Evolutionary conservation across 441 rosid genomes (phyloP).

Genomic region (Syzygium malaccense): DNA sequence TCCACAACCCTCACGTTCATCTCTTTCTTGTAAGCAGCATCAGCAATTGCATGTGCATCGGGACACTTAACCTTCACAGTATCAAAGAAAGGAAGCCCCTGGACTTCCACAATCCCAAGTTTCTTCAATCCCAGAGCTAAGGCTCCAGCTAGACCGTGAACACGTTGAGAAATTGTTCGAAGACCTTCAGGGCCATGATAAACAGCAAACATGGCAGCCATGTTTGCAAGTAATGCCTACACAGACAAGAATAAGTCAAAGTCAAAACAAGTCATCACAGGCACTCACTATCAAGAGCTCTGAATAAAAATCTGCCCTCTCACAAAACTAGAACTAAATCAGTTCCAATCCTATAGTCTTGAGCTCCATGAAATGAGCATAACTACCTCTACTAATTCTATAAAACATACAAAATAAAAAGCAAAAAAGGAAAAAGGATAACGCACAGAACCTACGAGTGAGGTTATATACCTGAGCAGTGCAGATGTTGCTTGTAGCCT

Average conservation of each 20-base stretch:
- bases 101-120: slow-evolving; percentile 81
- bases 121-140: slow-evolving; percentile 79
- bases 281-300: background rate
- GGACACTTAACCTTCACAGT: slow-evolving; percentile 64
- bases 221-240: slow-evolving; percentile 87
- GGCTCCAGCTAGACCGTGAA: slow-evolving; percentile 87
- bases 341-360: background rate
- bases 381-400: background rate
- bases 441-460: background rate
- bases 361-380: background rate
- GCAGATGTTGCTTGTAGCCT: slow-evolving; percentile 98
- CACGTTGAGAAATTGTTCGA: slow-evolving; percentile 71
- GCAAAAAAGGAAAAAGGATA: background rate
- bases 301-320: background rate
- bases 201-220: slow-evolving; percentile 97
- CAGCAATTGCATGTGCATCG: slow-evolving; percentile 73
- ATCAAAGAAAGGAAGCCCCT: slow-evolving; percentile 76
- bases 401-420: background rate
- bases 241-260: background rate
- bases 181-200: slow-evolving; percentile 97
- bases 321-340: background rate
- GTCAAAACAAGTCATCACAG: background rate
- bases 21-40: slow-evolving; percentile 58
- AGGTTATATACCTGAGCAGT: slow-evolving; percentile 78
- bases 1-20: slow-evolving; percentile 81